Base-by-base conservation (phyloP, 495 filamentous ascomycete species). In the Daldinia grandis region DNA sequence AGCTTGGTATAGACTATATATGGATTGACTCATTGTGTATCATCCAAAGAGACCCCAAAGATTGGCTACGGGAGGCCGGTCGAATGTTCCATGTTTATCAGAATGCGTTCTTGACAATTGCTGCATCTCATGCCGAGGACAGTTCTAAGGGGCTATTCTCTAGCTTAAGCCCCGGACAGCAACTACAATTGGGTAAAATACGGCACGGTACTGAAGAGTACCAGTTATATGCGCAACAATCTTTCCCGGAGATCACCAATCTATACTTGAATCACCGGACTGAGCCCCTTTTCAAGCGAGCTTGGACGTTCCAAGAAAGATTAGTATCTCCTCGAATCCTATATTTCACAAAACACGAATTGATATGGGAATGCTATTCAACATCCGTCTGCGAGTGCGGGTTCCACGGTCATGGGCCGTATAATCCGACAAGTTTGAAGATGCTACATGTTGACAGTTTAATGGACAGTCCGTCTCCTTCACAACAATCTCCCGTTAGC, bases 301-400 rank as follows among this genome's bases (percentile, higher is more conserved):
- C 42, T 12, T 59, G 37, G 27, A 40, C 21, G 17, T 31, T 40
- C 24, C 77, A 79, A 37, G 77, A 79, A 66, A 64, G 76, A 2
- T 44, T 71, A 19, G 47, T 79, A 24, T 66, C 74, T 6, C 72
- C 74, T 30, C 63, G 77, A n/a, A 66, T 65, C 0, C 51, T 79
- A 5, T 51, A 74, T 49, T 78, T 71, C 40, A 59, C 64, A n/a
- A 17, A 63, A 5, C 42, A 66, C 31, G 69, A 77, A 27, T 19
- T 78, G 14, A 54, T 76, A 10, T 79, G 69, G 74, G 76, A 75
- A 38, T 79, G 76, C 56, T 30, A 35, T 7, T 44, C 62, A 40
- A 24, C 40, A 8, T 27, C 67, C 14, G 51, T 58, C 8, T 78
- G 74, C 59, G 76, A 79, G 19, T 67, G 64, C 44, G 49, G 49